Conservation (phyloP, 768 basidiomycete species). For the Neoboletus magnificus region DNA sequence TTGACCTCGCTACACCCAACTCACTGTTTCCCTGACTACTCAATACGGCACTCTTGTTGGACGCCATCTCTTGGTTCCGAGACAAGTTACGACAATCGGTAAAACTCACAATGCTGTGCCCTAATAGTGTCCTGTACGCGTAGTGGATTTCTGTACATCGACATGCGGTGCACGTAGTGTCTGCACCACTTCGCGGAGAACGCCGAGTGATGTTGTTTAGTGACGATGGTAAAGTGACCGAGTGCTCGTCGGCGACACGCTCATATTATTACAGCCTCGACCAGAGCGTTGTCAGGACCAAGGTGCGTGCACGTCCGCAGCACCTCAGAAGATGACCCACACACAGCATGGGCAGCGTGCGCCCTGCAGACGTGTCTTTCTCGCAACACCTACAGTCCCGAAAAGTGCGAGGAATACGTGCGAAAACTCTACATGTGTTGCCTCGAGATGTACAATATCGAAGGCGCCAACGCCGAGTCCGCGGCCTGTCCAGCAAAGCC, state of each 20-base stretch:
- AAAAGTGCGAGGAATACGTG: conserved; percentile 54
- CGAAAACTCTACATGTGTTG: conserved; percentile 62
- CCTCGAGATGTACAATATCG: conserved; percentile 48
- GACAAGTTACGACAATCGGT: no score
- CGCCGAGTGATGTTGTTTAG: neutral
- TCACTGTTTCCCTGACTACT: neutral
- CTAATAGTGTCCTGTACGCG: neutral
- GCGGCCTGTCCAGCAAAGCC: conserved; percentile 58
- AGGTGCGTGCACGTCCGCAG: conserved; percentile 11
- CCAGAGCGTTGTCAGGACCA: conserved; percentile 20
- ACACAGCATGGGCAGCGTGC: conserved; percentile 46
- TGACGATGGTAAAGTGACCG: neutral
- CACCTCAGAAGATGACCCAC: neutral
- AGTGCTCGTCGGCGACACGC: neutral
- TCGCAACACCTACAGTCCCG: conserved; percentile 61
- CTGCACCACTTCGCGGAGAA: neutral
- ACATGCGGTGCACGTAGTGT: neutral
- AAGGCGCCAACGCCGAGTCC: conserved; percentile 41
- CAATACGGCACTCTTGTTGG: neutral
- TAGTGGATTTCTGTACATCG: neutral
- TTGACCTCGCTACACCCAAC: neutral
- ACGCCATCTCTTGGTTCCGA: neutral
- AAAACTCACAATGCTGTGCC: no score
- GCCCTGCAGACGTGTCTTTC: conserved; percentile 58
- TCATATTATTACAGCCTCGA: neutral